Base-by-base conservation (phyloP, 2,329 filamentous ascomycete species). In the Colletotrichum costaricense region DNA sequence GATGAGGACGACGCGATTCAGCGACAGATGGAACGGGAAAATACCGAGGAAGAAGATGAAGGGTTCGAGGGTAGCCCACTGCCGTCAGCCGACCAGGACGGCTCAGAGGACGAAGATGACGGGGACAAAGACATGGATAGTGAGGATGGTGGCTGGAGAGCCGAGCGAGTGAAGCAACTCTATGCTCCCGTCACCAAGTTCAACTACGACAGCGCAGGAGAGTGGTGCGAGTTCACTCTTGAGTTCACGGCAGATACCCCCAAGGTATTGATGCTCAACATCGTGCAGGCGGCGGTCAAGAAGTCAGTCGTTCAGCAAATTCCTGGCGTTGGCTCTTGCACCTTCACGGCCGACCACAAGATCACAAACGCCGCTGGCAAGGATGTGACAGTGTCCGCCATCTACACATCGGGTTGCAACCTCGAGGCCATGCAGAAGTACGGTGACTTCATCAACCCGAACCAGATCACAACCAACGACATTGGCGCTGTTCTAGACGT, bases 251-350 rank as follows among this genome's bases (percentile, higher is more conserved):
- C 93, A 55, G 86, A 90, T 56, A 93, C 93, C 16, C 94, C 96
- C 76, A 99, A 99, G 85, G 89, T 99, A 60, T 90, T 99, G 73
- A 97, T 99, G 90, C 91, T 98, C 72, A 94, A 94, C 78, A 88
- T 98, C 71, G 94, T 98, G 67, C 95, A 98, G 82, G 89, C 92
- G 19, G 94, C 94, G 14, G 91, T 94, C 67, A 91, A 91, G 75
- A 91, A 91, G 79, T 92, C 95, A 0, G 91, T 98, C 67, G 93
- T 99, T 75, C 96, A 98, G 81, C 93, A 95, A 79, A 95, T 98
- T 73, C 87, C 91, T 0, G 93, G 93, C 35, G 91, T 99, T 59
- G 91, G 91, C 19, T 86, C 89, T 63, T 97, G 95, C 81, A 92
- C 92, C 16, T 88, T 90, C 74, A 92, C 92, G 58, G 84, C 88